Evolutionary conservation across 805 yeast genomes (phyloP).

Genomic region (Candida germanica): DNA sequence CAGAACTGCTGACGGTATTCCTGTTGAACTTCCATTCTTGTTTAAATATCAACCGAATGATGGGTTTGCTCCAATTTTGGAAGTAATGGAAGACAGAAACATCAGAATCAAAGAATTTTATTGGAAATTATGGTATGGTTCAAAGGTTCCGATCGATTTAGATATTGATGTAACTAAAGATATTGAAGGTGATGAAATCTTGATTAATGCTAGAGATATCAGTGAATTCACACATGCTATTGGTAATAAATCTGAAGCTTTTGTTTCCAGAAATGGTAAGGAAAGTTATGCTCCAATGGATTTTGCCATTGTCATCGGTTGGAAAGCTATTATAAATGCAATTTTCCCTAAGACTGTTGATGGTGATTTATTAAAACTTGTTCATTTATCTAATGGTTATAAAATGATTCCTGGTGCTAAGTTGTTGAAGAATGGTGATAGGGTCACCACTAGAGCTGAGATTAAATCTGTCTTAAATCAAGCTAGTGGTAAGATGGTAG

Average conservation of each 20-base stretch:
- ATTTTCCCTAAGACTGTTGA: constrained; percentile 95
- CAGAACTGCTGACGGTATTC: constrained; percentile 74
- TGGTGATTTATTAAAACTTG: constrained; percentile 91
- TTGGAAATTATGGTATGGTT: constrained; percentile 96
- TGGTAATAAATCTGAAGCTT: constrained; percentile 96
- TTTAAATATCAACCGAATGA: constrained; percentile 78
- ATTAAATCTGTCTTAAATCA: constrained; percentile 87
- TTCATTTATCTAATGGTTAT: constrained; percentile 93
- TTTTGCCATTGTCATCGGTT: constrained; percentile 96
- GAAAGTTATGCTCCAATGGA: constrained; percentile 96
- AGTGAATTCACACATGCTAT: constrained; percentile 94
- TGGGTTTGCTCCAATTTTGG: constrained; percentile 95
- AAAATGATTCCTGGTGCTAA: constrained; percentile 88
- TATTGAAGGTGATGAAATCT: constrained; percentile 66
- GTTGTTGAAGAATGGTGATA: constrained; percentile 86
- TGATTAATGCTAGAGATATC: constrained; percentile 72
- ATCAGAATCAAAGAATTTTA: constrained; percentile 91
- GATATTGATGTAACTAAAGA: constrained; percentile 68
- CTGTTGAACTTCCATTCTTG: constrained; percentile 73
- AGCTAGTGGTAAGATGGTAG: constrained; percentile 91
- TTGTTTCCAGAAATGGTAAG: constrained; percentile 83
- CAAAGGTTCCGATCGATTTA: constrained; percentile 55
- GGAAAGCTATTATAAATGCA: constrained; percentile 98
- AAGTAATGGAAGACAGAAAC: constrained; percentile 87
- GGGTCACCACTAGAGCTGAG: constrained; percentile 76